Percentiles rank a stretch among this genome's conserved stretches.
phyloP scores from a whole-genome alignment of 306 rosid species.

The Sicyos baderoa region DNA sequence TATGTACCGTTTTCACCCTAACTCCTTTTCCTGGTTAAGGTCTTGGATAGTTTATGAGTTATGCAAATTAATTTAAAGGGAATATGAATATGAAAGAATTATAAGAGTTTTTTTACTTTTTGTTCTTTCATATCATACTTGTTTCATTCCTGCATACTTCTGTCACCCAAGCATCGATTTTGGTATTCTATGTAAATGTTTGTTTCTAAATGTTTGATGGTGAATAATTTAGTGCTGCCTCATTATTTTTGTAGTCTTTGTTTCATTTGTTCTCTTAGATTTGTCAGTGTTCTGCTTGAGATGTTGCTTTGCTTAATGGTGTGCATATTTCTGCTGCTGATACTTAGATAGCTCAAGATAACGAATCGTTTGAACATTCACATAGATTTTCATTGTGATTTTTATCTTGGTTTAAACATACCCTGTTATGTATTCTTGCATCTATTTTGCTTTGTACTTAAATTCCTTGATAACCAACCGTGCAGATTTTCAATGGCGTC shows the following conservation, averaged over 20 bases:
- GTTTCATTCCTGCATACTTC: neutral
- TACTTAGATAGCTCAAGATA: neutral
- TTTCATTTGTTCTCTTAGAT: neutral
- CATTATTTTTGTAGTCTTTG: too few relatives aligned
- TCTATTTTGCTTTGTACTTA: neutral
- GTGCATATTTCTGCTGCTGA: neutral
- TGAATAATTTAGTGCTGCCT: too few relatives aligned
- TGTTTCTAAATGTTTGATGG: neutral
- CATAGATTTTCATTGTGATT: too few relatives aligned
- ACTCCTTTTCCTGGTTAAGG: neutral
- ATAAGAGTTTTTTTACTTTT: too few relatives aligned
- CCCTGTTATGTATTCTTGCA: neutral
- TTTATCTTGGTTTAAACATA: neutral
- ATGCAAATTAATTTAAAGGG: neutral
- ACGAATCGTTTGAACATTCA: neutral
- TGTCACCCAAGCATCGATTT: too few relatives aligned
- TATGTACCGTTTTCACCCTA: too few relatives aligned
- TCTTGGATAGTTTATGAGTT: neutral
- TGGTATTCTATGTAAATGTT: too few relatives aligned
- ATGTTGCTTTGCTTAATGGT: too few relatives aligned
- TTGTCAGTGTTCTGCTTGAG: too few relatives aligned
- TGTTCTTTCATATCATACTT: too few relatives aligned
- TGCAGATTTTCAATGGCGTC: constrained; percentile 80
- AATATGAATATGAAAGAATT: neutral
- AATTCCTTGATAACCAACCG: neutral